Evolutionary conservation across 2,329 filamentous ascomycete genomes (phyloP).

Genomic region (Penicillium sp.): DNA sequence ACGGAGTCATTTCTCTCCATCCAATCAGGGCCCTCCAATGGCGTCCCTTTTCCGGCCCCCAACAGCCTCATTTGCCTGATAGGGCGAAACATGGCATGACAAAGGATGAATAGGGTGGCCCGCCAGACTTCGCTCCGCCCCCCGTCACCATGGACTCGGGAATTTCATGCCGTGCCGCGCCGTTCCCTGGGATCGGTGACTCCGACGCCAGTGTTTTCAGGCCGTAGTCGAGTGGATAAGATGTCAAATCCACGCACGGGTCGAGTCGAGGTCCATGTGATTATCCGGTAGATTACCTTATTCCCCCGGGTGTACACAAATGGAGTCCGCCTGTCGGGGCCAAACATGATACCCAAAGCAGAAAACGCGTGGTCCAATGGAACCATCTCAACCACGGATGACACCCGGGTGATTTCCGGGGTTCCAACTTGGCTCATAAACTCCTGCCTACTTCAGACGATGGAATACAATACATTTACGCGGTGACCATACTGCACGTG

Average conservation of each 20-base stretch:
- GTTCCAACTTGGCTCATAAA: not conserved
- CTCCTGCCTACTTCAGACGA: not conserved
- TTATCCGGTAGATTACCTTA: not conserved
- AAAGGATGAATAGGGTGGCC: constrained; percentile 10
- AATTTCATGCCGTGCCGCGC: not conserved
- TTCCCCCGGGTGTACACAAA: not conserved
- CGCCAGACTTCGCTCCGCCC: not conserved
- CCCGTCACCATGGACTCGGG: constrained; percentile 13
- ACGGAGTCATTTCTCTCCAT: constrained; percentile 1
- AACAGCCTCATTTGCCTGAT: not conserved
- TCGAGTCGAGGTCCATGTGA: not conserved
- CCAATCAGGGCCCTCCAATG: constrained; percentile 6
- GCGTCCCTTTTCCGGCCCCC: constrained; percentile 6
- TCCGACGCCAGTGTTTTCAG: constrained; percentile 1
- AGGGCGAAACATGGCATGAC: not conserved
- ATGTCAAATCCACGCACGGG: not conserved
- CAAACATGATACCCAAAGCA: not conserved
- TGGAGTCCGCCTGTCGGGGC: not conserved
- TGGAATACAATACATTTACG: not conserved
- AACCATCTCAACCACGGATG: not conserved
- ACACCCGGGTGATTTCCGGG: not conserved
- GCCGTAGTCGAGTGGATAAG: not conserved
- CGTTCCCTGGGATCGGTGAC: not conserved
- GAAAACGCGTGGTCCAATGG: not conserved
- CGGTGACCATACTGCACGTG: not conserved